Conservation (phyloP, 1,284 basidiomycete species). For the Leccinum ponderosum region DNA sequence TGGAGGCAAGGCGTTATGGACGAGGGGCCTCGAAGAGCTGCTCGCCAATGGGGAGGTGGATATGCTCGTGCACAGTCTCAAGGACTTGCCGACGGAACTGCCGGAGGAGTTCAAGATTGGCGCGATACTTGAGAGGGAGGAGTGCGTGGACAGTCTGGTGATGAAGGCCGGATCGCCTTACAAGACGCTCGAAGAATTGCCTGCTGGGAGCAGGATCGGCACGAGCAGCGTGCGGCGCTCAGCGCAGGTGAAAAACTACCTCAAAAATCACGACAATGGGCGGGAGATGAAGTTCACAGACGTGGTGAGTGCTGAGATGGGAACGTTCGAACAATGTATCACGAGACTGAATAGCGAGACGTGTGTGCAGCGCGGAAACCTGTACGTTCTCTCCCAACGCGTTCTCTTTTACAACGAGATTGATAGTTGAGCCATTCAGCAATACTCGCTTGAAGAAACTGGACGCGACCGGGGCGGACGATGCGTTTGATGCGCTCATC, state of each 20-base stretch:
- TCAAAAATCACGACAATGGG: slow-evolving; percentile 50
- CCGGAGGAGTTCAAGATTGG: slow-evolving; percentile 86
- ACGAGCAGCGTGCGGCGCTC: slow-evolving; percentile 93
- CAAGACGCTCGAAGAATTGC: slow-evolving; percentile 81
- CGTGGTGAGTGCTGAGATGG: slow-evolving; percentile 61
- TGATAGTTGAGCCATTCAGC: slow-evolving; percentile 39
- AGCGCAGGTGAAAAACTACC: slow-evolving; percentile 85
- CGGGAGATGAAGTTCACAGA: slow-evolving; percentile 76
- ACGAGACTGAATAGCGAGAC: slow-evolving; percentile 2
- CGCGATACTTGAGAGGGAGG: slow-evolving; percentile 85
- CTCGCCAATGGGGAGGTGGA: slow-evolving; percentile 77
- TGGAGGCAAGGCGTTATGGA: slow-evolving; percentile 93
- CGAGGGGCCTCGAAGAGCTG: slow-evolving; percentile 90
- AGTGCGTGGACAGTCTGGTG: slow-evolving; percentile 89
- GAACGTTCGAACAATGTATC: neutral
- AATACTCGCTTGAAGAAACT: slow-evolving; percentile 92
- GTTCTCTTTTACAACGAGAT: neutral
- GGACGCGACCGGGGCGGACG: slow-evolving; percentile 67
- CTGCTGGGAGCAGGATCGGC: slow-evolving; percentile 88
- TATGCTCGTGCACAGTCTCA: slow-evolving; percentile 92
- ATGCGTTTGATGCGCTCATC: slow-evolving; percentile 88
- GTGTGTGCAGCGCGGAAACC: slow-evolving; percentile 65
- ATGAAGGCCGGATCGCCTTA: slow-evolving; percentile 79
- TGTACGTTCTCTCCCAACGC: slow-evolving; percentile 46
- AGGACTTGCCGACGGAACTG: slow-evolving; percentile 91